Evolutionary conservation across 2,329 filamentous ascomycete genomes (phyloP), one percentile per base, ranked within the genome.

Genomic region (Ophiobolus disseminans): DNA sequence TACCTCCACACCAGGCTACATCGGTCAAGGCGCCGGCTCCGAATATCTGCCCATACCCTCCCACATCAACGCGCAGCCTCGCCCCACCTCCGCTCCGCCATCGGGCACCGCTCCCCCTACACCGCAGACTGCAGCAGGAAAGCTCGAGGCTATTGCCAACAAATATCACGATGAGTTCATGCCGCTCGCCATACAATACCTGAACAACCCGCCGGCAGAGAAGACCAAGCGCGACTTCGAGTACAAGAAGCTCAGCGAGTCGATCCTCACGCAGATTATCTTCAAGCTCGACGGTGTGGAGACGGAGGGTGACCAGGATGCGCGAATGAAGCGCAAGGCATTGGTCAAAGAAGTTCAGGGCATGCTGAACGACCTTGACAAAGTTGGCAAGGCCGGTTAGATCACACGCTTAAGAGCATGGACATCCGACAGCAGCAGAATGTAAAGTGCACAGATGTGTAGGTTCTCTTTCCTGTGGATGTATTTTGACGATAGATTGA

Each of bases 201-300:
- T 82, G 16, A 76, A 75, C 5, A 76, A 80, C 7, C 86, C 90
- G 9, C 89, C 90, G 0, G 68, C 73, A 3, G 65, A 73, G 11
- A 62, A 75, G 30, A 86, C 86, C 70, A 90, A 88, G 78, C 78
- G 83, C 40, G 81, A 82, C 11, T 89, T 91, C 25, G 88, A 92
- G 65, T 87, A 93, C 69, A 86, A 87, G 68, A 86, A 83, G 67
- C 72, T 94, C 14, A 86, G 84, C 3, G 90, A 94, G 76, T 89
- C 86, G 4, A 82, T 91, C 30, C 78, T 94, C 78, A 84, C 87
- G 53, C 87, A 91, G 60, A 84, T 91, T 2, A 66, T 93, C 28
- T 74, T 94, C 56, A 93, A 92, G 75, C 73, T 91, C 30, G 90
- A 94, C 68, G 86, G 82, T 17, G 84, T 93, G 2, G 88, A 93